phyloP scores from a whole-genome alignment of 306 rosid genomes.

The Elaeagnus macrophylla region DNA sequence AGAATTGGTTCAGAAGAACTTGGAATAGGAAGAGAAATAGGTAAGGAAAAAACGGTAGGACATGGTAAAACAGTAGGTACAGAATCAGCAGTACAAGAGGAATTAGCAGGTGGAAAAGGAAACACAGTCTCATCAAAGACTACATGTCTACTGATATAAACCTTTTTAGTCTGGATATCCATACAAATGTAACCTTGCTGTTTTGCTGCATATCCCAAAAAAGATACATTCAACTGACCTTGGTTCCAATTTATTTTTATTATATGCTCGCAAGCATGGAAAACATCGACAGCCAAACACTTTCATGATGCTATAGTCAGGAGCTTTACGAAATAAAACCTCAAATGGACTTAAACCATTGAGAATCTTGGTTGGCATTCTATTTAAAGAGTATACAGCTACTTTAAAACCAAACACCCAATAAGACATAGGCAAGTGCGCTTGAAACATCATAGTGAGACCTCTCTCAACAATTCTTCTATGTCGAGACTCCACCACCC shows the following conservation, averaged over 20 bases:
- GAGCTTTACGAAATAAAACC: background rate
- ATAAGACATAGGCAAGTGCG: background rate
- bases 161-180: fast-evolving
- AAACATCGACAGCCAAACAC: background rate
- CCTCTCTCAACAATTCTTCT: background rate
- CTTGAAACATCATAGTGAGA: background rate
- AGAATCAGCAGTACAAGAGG: too few relatives aligned
- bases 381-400: background rate
- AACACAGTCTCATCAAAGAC: background rate
- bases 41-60: too few relatives aligned
- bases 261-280: background rate
- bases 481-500: background rate
- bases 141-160: background rate
- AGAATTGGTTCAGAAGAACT: too few relatives aligned
- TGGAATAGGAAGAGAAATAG: too few relatives aligned
- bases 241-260: background rate
- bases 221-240: background rate
- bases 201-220: background rate
- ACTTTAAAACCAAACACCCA: background rate
- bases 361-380: background rate
- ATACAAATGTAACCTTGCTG: background rate
- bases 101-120: too few relatives aligned
- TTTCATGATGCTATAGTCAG: background rate
- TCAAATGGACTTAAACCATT: background rate
- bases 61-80: too few relatives aligned